These are phyloP conservation scores for Penicillium mononematosum DNA, from an alignment of 495 filamentous ascomycete genomes.

Conservation along the genomic window DNA sequence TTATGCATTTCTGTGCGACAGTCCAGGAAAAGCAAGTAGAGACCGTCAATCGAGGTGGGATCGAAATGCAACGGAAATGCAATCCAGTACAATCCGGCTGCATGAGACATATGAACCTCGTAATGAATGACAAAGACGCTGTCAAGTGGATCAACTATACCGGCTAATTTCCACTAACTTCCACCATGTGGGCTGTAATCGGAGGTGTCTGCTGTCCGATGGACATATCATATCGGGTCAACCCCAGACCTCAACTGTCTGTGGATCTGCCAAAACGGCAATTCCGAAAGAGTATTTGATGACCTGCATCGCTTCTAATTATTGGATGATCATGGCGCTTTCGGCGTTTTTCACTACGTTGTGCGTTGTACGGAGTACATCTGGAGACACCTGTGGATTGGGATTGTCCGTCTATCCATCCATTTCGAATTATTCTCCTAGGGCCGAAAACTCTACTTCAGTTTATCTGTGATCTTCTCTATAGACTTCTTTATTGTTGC, in stretches of 20 bases:
- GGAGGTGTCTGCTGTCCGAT: neutral
- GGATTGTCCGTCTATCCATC: neutral
- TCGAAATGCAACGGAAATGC: neutral
- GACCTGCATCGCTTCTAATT: neutral
- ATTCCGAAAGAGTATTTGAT: neutral
- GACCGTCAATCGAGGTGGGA: neutral
- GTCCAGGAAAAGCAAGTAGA: neutral
- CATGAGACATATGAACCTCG: constrained; percentile 5
- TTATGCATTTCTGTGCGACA: neutral
- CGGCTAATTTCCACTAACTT: neutral
- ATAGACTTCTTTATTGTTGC: neutral
- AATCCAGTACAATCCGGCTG: neutral
- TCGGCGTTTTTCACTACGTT: neutral
- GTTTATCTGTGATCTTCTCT: neutral
- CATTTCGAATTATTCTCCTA: neutral
- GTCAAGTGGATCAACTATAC: neutral
- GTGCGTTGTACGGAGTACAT: neutral
- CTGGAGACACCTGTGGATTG: neutral
- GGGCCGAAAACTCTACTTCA: neutral
- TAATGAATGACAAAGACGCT: neutral
- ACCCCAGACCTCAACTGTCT: neutral
- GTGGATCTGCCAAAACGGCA: neutral
- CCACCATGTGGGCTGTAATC: constrained; percentile 1
- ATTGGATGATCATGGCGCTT: constrained; percentile 11
- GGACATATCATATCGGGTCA: neutral